Percentiles rank a stretch among this genome's conserved stretches.
Conservation (phyloP, 495 filamentous ascomycete species). For the Trichocladium uniseriatum region DNA sequence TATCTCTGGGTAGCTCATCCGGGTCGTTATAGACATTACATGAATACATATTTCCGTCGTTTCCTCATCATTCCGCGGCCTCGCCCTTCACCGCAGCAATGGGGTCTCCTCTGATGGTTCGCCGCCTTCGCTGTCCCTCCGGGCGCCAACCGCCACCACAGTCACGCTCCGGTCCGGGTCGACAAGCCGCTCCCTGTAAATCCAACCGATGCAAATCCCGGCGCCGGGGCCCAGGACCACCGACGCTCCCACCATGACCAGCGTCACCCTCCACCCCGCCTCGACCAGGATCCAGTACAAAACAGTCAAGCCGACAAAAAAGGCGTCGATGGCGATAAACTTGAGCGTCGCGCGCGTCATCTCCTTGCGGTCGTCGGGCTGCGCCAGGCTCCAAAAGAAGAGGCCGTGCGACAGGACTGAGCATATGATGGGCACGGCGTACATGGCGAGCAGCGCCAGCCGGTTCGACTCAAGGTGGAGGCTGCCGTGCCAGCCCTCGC, state of each 20-base stretch:
- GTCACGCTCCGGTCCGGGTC: slow-evolving; percentile 23
- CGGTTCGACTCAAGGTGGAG: slow-evolving; percentile 29
- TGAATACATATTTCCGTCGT: neutral
- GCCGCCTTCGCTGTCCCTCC: slow-evolving; percentile 4
- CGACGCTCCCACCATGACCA: slow-evolving; percentile 22
- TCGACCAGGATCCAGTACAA: slow-evolving; percentile 37
- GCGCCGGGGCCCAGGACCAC: slow-evolving; percentile 31
- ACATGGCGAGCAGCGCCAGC: slow-evolving; percentile 20
- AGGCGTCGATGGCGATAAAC: slow-evolving; percentile 29
- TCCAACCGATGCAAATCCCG: slow-evolving; percentile 29
- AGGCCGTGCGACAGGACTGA: slow-evolving; percentile 26
- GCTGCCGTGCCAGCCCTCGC: slow-evolving; percentile 10
- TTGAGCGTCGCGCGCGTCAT: slow-evolving; percentile 32
- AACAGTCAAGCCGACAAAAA: slow-evolving; percentile 28
- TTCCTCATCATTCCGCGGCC: neutral
- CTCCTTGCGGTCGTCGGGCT: slow-evolving; percentile 28
- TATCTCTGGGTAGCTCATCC: neutral
- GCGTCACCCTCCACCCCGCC: slow-evolving; percentile 23
- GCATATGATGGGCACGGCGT: slow-evolving; percentile 27
- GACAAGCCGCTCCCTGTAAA: slow-evolving; percentile 29
- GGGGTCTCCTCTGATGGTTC: slow-evolving; percentile 23
- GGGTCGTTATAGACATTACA: slow-evolving; percentile 7
- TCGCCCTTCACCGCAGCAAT: slow-evolving; percentile 17
- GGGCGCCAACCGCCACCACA: slow-evolving; percentile 23
- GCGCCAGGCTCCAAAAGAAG: slow-evolving; percentile 24